These are phyloP conservation scores for Wickerhamiella lipophila DNA, from an alignment of 805 yeast species.

Conservation along the genomic window DNA sequence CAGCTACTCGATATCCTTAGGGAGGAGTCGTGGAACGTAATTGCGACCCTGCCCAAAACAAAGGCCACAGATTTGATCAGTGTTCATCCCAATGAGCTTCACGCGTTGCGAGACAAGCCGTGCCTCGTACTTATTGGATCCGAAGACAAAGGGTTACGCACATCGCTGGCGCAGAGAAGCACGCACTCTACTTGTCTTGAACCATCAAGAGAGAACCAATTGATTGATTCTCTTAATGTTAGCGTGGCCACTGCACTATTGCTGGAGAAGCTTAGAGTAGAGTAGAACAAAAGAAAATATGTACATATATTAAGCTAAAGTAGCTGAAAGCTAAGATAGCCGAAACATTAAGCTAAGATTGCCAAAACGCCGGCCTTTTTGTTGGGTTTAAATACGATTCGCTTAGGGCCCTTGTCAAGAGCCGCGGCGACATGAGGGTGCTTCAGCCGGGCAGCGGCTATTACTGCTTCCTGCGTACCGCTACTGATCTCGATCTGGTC, in stretches of 20 bases:
- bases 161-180: constrained; percentile 38
- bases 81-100: constrained; percentile 30
- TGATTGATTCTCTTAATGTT: constrained; percentile 72
- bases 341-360: not conserved
- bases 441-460: not conserved
- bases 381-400: constrained; percentile 17
- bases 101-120: constrained; percentile 40
- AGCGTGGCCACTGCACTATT: constrained; percentile 78
- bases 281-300: not conserved
- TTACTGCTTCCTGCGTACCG: constrained; percentile 13
- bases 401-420: constrained; percentile 5
- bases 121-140: constrained; percentile 66
- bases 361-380: constrained; percentile 6
- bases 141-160: constrained; percentile 74
- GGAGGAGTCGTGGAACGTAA: constrained; percentile 48
- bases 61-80: constrained; percentile 26
- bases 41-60: constrained; percentile 33
- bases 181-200: constrained; percentile 23
- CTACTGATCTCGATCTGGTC: constrained; percentile 8
- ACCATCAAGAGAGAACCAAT: not conserved
- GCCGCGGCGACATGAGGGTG: not conserved
- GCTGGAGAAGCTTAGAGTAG: constrained; percentile 23
- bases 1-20: constrained; percentile 45
- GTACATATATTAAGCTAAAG: not conserved
- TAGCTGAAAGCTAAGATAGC: not conserved